Evolutionary conservation across 441 rosid genomes (phyloP).

Genomic region (Biscutella laevigata): DNA sequence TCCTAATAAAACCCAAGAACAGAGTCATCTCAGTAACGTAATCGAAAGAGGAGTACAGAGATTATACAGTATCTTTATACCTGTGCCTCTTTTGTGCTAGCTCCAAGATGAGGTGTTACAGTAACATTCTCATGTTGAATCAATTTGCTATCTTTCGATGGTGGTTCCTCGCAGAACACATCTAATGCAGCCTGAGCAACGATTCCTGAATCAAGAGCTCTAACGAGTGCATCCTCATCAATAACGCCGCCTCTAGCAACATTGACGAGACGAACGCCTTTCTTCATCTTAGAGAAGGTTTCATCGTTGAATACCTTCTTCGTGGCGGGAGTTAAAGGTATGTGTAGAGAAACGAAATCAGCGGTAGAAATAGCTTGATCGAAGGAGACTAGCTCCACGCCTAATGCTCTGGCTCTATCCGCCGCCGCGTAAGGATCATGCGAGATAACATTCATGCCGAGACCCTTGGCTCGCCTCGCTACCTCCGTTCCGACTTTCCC

Average conservation of each 20-base stretch:
- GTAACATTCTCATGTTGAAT: conserved; percentile 53
- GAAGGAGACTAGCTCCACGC: conserved; percentile 58
- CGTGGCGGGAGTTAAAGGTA: conserved; percentile 52
- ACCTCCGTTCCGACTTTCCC: conserved; percentile 85
- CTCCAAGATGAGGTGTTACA: conserved; percentile 74
- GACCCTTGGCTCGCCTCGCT: conserved; percentile 63
- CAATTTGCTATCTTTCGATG: conserved; percentile 39
- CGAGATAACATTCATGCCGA: conserved; percentile 59
- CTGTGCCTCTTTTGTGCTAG: conserved; percentile 75
- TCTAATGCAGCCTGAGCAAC: conserved; percentile 77
- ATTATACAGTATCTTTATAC: conserved; percentile 9
- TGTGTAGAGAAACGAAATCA: conserved; percentile 54
- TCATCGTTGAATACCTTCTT: conserved; percentile 45
- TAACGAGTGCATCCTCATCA: conserved; percentile 55
- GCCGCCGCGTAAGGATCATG: conserved; percentile 66
- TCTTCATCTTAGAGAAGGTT: conserved; percentile 55
- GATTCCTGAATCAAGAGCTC: conserved; percentile 47
- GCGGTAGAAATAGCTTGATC: conserved; percentile 54
- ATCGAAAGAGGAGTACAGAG: background rate
- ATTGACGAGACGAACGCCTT: conserved; percentile 52
- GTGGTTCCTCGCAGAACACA: conserved; percentile 57
- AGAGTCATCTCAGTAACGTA: background rate
- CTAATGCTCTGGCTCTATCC: conserved; percentile 56
- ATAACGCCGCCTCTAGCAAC: conserved; percentile 78
- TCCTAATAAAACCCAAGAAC: conserved; percentile 30